Conservation (phyloP, 225 moss, liverwort and hornwort genomes). For the Ulota crispa region DNA sequence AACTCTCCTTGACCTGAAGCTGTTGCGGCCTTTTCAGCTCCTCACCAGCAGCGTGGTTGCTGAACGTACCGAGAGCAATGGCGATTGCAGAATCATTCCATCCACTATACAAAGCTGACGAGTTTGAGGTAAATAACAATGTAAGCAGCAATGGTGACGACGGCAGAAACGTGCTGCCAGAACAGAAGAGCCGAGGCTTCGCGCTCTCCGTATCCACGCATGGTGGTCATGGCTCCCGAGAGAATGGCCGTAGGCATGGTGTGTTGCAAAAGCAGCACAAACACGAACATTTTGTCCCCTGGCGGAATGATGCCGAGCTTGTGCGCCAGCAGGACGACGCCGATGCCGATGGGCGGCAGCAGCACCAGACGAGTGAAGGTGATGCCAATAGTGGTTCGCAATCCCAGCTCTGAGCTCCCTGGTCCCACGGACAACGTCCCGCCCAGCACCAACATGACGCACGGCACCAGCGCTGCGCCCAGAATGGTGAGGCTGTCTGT, state of each 20-base stretch:
- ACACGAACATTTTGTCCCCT: constrained; percentile 75
- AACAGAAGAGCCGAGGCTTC: constrained; percentile 81
- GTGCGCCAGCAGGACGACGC: constrained; percentile 61
- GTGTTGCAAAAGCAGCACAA: constrained; percentile 81
- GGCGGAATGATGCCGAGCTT: constrained; percentile 53
- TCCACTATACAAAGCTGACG: constrained; percentile 24
- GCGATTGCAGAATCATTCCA: not conserved
- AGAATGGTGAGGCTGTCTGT: constrained; percentile 84
- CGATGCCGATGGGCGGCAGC: constrained; percentile 74
- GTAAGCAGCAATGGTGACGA: constrained; percentile 61
- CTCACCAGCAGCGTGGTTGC: constrained; percentile 23
- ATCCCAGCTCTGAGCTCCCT: constrained; percentile 69
- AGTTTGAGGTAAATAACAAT: constrained; percentile 69
- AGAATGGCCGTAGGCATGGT: constrained; percentile 94
- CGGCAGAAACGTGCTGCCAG: constrained; percentile 75
- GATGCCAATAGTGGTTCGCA: constrained; percentile 71
- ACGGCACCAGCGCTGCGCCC: constrained; percentile 76
- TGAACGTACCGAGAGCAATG: not conserved
- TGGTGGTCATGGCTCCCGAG: constrained; percentile 77
- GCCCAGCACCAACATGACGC: constrained; percentile 89
- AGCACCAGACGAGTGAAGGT: constrained; percentile 73
- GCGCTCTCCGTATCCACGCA: constrained; percentile 78
- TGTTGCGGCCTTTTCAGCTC: constrained; percentile 23
- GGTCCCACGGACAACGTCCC: constrained; percentile 78
- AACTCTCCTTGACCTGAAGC: not conserved